Evolutionary conservation across 2,329 filamentous ascomycete species (phyloP).

Genomic region (Aquanectria penicillioides): DNA sequence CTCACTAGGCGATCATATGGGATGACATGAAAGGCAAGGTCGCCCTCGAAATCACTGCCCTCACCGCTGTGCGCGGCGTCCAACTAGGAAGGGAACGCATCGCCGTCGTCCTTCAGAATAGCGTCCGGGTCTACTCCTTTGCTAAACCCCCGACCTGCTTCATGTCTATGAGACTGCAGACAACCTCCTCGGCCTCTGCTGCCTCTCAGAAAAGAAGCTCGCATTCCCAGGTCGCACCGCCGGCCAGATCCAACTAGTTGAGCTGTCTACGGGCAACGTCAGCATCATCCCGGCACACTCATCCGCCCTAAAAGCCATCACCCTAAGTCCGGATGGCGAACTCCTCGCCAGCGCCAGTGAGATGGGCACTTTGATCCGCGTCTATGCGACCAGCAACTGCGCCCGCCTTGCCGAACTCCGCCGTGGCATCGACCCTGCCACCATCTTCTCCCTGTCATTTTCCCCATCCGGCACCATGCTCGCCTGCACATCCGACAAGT

Average conservation of each 20-base stretch:
- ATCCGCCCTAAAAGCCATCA: slow-evolving; percentile 79
- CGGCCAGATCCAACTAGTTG: slow-evolving; percentile 90
- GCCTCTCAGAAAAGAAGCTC: slow-evolving; percentile 76
- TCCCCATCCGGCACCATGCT: slow-evolving; percentile 83
- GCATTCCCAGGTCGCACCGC: slow-evolving; percentile 88
- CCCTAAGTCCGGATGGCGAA: slow-evolving; percentile 81
- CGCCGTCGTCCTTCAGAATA: slow-evolving; percentile 83
- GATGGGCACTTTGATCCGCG: slow-evolving; percentile 86
- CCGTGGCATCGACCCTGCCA: slow-evolving; percentile 87
- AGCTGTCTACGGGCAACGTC: slow-evolving; percentile 80
- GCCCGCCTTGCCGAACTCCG: slow-evolving; percentile 86
- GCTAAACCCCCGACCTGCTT: slow-evolving; percentile 75
- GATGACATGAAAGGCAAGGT: slow-evolving; percentile 82
- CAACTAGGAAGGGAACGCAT: slow-evolving; percentile 80
- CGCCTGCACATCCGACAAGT: slow-evolving; percentile 96
- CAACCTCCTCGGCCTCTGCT: slow-evolving; percentile 84
- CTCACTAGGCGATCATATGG: slow-evolving; percentile 80
- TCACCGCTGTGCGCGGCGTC: slow-evolving; percentile 82
- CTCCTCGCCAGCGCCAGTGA: slow-evolving; percentile 91
- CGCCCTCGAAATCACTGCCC: slow-evolving; percentile 81
- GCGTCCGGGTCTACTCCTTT: slow-evolving; percentile 83
- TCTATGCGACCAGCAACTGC: slow-evolving; percentile 84
- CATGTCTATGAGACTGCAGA: slow-evolving; percentile 86
- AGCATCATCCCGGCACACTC: slow-evolving; percentile 94
- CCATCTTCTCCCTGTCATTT: slow-evolving; percentile 88